These are phyloP conservation scores for Saccharomycopsis lassenensis DNA, from an alignment of 805 yeast species.

Conservation along the genomic window DNA sequence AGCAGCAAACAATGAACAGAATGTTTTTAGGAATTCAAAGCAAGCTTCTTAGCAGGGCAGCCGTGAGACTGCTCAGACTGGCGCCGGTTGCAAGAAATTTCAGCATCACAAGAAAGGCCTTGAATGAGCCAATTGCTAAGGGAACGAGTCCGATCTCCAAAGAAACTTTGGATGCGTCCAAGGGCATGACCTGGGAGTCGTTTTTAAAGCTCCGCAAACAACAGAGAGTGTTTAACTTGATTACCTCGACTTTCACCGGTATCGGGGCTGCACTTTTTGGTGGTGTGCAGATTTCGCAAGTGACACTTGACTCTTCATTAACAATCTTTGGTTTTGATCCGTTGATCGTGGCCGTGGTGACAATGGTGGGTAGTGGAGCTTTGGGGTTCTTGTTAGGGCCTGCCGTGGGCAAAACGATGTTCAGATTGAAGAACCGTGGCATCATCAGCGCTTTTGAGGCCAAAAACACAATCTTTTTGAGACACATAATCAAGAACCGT, in stretches of 20 bases:
- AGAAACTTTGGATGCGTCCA: not conserved
- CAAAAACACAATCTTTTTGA: slow-evolving; percentile 67
- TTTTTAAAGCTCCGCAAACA: slow-evolving; percentile 68
- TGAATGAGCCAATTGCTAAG: not conserved
- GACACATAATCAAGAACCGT: slow-evolving; percentile 63
- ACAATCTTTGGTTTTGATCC: slow-evolving; percentile 83
- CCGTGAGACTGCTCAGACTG: too few species aligned
- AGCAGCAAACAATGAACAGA: too few species aligned
- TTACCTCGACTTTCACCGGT: slow-evolving; percentile 59
- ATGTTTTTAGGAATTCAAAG: too few species aligned
- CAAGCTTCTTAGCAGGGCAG: too few species aligned
- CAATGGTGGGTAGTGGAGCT: slow-evolving; percentile 59
- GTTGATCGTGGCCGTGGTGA: slow-evolving; percentile 68
- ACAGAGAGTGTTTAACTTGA: slow-evolving; percentile 59
- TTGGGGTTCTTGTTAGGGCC: slow-evolving; percentile 83
- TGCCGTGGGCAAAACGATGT: slow-evolving; percentile 57
- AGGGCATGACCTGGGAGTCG: slow-evolving; percentile 50
- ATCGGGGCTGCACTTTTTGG: slow-evolving; percentile 56
- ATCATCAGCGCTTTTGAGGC: slow-evolving; percentile 35
- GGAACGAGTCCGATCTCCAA: not conserved
- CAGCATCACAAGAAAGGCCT: not conserved
- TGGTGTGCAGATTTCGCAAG: slow-evolving; percentile 38
- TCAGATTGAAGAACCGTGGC: slow-evolving; percentile 42
- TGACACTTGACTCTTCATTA: slow-evolving; percentile 82
- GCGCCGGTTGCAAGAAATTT: too few species aligned